These are phyloP conservation scores for Fusarium sp. DNA, from an alignment of 2,329 filamentous ascomycete species.

Conservation along the genomic window DNA sequence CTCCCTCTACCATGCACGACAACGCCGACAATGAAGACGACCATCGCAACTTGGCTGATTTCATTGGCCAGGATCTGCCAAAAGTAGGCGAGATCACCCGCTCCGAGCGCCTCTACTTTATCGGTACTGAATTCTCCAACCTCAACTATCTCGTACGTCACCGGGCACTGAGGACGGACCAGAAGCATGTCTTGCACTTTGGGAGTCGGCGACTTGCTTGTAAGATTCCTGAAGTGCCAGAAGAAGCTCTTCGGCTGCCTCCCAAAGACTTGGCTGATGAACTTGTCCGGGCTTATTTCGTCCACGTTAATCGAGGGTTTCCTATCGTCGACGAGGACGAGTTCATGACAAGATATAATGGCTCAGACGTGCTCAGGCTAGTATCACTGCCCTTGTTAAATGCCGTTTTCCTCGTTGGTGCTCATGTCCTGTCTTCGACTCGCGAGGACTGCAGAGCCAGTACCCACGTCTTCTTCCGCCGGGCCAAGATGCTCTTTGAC, in stretches of 20 bases:
- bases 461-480: slow-evolving; percentile 61
- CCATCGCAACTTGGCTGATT: slow-evolving; percentile 59
- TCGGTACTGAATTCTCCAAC: slow-evolving; percentile 66
- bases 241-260: slow-evolving; percentile 62
- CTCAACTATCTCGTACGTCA: slow-evolving; percentile 65
- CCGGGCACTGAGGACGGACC: slow-evolving; percentile 48
- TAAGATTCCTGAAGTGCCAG: slow-evolving; percentile 53
- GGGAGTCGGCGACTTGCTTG: slow-evolving; percentile 50
- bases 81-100: slow-evolving; percentile 59
- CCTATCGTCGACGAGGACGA: slow-evolving; percentile 63
- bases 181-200: slow-evolving; percentile 50
- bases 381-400: slow-evolving; percentile 62
- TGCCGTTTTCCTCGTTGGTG: slow-evolving; percentile 62
- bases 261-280: slow-evolving; percentile 60
- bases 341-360: slow-evolving; percentile 62
- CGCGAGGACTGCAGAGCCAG: slow-evolving; percentile 53
- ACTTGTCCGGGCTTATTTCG: slow-evolving; percentile 62
- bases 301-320: slow-evolving; percentile 61
- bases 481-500: slow-evolving; percentile 65
- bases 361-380: slow-evolving; percentile 56
- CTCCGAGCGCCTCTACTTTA: slow-evolving; percentile 62
- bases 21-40: slow-evolving; percentile 50
- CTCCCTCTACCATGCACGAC: slow-evolving; percentile 27
- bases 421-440: slow-evolving; percentile 58
- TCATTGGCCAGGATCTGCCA: slow-evolving; percentile 61